Conservation (phyloP, 257 asterid genomes). For the Verbascum thapsus region DNA sequence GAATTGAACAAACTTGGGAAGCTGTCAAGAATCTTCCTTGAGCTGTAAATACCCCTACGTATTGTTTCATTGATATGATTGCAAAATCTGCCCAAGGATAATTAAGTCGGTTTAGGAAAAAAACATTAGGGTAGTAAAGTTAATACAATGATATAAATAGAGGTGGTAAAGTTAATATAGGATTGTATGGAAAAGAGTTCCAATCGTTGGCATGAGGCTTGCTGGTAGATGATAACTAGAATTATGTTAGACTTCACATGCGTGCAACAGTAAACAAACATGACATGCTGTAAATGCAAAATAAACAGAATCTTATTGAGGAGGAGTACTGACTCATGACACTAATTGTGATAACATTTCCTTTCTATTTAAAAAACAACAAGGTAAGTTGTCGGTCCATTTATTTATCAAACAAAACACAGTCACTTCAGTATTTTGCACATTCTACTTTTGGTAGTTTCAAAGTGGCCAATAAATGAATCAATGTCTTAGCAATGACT, state of each 20-base stretch:
- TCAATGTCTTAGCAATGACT: background rate
- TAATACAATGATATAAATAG: background rate
- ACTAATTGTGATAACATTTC: background rate
- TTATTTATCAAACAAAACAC: background rate
- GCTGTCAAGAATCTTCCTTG: conserved; percentile 10
- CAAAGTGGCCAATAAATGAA: background rate
- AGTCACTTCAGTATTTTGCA: background rate
- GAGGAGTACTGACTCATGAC: background rate
- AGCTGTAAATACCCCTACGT: background rate
- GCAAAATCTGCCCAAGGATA: conserved; percentile 11
- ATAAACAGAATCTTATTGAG: background rate
- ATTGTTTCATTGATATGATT: background rate
- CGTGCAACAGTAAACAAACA: background rate
- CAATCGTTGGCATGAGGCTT: too few relatives aligned
- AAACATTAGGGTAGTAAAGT: background rate
- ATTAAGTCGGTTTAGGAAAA: background rate
- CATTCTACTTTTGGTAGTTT: background rate
- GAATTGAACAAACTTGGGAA: conserved; percentile 1
- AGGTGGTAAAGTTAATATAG: too few relatives aligned
- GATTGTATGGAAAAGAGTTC: too few relatives aligned
- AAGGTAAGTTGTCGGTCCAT: background rate
- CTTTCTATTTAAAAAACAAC: background rate
- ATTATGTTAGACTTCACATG: conserved; percentile 2
- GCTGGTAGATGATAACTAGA: too few relatives aligned
- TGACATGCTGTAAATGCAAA: too few relatives aligned